Percentiles rank a stretch among this genome's conserved stretches.
phyloP scores from a whole-genome alignment of 1,284 basidiomycete genomes.

The Ganoderma multipileum region DNA sequence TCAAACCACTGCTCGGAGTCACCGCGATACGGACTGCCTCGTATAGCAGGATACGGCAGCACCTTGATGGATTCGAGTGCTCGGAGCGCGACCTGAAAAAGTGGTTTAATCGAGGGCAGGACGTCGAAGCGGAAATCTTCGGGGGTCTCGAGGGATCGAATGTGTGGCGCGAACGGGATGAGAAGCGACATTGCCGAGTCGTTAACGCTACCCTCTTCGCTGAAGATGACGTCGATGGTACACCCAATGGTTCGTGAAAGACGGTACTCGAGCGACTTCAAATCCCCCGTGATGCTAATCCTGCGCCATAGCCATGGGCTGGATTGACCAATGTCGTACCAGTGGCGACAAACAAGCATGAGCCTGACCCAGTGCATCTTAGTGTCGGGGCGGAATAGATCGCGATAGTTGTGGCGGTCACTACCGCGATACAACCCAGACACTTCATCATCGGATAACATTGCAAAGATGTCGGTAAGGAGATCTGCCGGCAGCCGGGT shows the following conservation, averaged over 20 bases:
- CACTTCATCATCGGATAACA: neutral
- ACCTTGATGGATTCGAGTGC: neutral
- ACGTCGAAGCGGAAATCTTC: neutral
- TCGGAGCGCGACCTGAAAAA: neutral
- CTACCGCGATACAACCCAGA: neutral
- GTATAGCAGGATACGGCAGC: neutral
- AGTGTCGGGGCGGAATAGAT: neutral
- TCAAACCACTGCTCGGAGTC: neutral
- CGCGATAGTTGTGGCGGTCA: neutral
- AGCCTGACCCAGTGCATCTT: neutral
- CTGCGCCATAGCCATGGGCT: neutral
- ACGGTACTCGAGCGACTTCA: constrained; percentile 1
- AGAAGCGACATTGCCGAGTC: neutral
- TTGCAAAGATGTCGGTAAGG: neutral
- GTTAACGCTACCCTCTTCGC: neutral
- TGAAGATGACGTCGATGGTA: neutral
- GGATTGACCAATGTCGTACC: neutral
- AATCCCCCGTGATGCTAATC: neutral
- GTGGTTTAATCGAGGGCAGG: neutral
- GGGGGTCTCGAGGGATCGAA: neutral
- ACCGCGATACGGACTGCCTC: too few relatives aligned
- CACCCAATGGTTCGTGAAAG: neutral
- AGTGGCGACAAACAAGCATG: constrained; percentile 4
- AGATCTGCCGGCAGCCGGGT: neutral
- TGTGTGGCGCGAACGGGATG: neutral